Evolutionary conservation across 2,329 filamentous ascomycete genomes (phyloP).

Genomic region (Aureobasidium sp.): DNA sequence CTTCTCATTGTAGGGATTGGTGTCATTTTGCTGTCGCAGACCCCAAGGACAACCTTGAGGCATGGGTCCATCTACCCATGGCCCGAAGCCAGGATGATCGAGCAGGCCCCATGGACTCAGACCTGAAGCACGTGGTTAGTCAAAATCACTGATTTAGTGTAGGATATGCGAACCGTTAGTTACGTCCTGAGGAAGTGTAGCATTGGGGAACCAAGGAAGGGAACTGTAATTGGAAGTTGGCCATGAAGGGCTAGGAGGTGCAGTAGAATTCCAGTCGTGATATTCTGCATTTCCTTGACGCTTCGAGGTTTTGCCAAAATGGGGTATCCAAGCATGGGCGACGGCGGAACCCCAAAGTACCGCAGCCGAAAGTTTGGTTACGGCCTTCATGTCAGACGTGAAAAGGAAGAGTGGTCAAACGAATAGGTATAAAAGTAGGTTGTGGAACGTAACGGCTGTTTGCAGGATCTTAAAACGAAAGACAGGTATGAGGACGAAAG

Average conservation of each 20-base stretch:
- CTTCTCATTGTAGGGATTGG: conserved; percentile 16
- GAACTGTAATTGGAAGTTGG: not conserved
- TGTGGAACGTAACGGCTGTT: not conserved
- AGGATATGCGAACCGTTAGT: conserved; percentile 2
- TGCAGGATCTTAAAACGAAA: not conserved
- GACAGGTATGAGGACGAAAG: not conserved
- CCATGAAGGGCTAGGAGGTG: not conserved
- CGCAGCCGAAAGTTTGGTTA: not conserved
- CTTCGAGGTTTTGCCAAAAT: not conserved
- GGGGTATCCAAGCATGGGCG: not conserved
- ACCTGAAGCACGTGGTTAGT: not conserved
- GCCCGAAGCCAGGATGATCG: not conserved
- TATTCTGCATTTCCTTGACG: not conserved
- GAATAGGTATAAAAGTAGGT: not conserved
- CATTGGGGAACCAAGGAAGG: not conserved
- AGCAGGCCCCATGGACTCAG: conserved; percentile 11
- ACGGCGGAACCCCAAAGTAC: conserved; percentile 6
- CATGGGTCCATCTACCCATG: conserved; percentile 15
- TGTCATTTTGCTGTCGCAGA: conserved; percentile 5
- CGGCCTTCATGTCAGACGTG: not conserved
- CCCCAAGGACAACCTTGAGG: conserved; percentile 18
- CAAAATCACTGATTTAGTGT: not conserved
- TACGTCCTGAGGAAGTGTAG: not conserved
- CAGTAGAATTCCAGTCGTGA: not conserved
- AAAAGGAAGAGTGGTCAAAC: not conserved